Evolutionary conservation across 495 filamentous ascomycete species (phyloP), one percentile per base, ranked within the genome.

Genomic region (Hyaloscypha hepaticicola): DNA sequence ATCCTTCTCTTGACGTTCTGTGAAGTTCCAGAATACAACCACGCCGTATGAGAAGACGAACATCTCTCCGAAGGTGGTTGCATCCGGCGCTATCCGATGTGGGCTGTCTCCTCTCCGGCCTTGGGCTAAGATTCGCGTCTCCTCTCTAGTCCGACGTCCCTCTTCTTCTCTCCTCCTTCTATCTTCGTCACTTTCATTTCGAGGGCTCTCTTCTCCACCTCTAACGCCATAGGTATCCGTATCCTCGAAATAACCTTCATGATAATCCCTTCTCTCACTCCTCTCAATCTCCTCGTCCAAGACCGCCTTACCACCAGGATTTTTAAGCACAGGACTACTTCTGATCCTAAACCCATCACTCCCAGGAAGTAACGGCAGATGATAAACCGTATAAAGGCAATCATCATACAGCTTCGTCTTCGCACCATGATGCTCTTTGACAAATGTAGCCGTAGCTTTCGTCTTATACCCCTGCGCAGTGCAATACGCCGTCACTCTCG

Each of bases 391-490:
- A 70, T 99, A 99, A 22, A 99, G 81, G 72, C 96, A 98, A 72
- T 99, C 96, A 75, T 98, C 96, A 75, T 99, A 99, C n/a, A 98
- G 82, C 75, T 99, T 99, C 48, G 93, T 96, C 77, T 90, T 86
- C 0, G 92, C 96, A n/a, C 88, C 88, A 82, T 99, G 95, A 72
- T 86, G 86, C 52, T 88, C 91, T 72, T 89, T 90, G 38, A 97
- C 82, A 77, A 99, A 99, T 52, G 90, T 84, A 22, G 92, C 91
- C 48, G 92, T 89, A 27, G 87, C 84, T 69, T 89, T 88, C 80
- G 96, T 87, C 77, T 91, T 94, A 76, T 90, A 97, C 12, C 89
- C 89, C 77, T 97, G 91, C 4, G 96, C 96, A 0, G 93, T 97
- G 74, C 94, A 97, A 76, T 98, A 99, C 1, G 95, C 95, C 62